Percentiles rank a stretch among this genome's conserved stretches.
Evolutionary conservation across 2,329 filamentous ascomycete genomes (phyloP).

Genomic region (Penicillium brevicompactum): DNA sequence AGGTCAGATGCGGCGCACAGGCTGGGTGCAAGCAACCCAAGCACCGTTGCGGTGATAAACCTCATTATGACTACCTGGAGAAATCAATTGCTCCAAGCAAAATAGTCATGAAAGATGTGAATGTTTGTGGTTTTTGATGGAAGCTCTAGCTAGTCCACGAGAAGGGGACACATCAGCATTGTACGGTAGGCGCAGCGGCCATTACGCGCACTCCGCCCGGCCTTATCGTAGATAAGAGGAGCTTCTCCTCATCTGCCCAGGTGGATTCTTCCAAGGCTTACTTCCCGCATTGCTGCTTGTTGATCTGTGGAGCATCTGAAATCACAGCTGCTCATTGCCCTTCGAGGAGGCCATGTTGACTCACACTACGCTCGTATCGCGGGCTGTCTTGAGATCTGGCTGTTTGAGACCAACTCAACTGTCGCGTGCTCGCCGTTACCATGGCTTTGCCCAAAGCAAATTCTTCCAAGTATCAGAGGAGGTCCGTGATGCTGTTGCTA

Average conservation of each 20-base stretch:
- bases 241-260: slow-evolving; percentile 23
- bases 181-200: slow-evolving; percentile 39
- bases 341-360: neutral
- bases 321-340: neutral
- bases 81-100: slow-evolving; percentile 22
- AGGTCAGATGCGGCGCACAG: slow-evolving; percentile 34
- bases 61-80: slow-evolving; percentile 41
- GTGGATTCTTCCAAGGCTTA: slow-evolving; percentile 10
- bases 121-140: slow-evolving; percentile 14
- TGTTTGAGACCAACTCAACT: slow-evolving; percentile 17
- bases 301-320: neutral
- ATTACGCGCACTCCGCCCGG: slow-evolving; percentile 35
- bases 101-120: slow-evolving; percentile 15
- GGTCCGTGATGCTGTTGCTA: slow-evolving; percentile 73
- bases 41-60: slow-evolving; percentile 41
- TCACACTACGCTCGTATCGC: slow-evolving; percentile 23
- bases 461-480: slow-evolving; percentile 78
- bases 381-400: slow-evolving; percentile 24
- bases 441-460: slow-evolving; percentile 40
- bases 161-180: slow-evolving; percentile 12
- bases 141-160: slow-evolving; percentile 3
- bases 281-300: neutral
- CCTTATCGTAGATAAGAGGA: slow-evolving; percentile 25
- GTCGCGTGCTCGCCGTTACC: slow-evolving; percentile 25
- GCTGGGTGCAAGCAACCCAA: slow-evolving; percentile 39